phyloP scores from a whole-genome alignment of 2,329 filamentous ascomycete genomes.

The Pseudogymnoascus sp. region DNA sequence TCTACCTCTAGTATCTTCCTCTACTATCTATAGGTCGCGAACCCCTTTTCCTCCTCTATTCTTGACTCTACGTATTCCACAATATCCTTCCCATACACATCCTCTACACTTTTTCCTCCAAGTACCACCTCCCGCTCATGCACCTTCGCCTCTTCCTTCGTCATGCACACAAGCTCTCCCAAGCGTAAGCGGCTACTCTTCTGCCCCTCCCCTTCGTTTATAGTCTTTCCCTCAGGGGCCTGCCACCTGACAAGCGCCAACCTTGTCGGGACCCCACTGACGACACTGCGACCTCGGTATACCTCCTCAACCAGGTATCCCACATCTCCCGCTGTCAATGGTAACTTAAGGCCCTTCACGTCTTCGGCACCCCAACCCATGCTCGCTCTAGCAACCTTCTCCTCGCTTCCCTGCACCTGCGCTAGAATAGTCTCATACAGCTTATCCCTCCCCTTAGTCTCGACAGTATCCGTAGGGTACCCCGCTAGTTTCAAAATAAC shows the following conservation, averaged over 20 bases:
- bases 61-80: conserved; percentile 60
- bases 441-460: conserved; percentile 76
- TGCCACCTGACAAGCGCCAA: conserved; percentile 76
- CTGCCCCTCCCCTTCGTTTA: conserved; percentile 65
- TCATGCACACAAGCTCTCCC: conserved; percentile 78
- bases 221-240: conserved; percentile 48
- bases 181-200: conserved; percentile 63
- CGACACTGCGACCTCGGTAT: conserved; percentile 70
- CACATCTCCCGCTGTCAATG: conserved; percentile 70
- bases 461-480: conserved; percentile 80
- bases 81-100: conserved; percentile 64
- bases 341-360: conserved; percentile 66
- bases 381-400: conserved; percentile 56
- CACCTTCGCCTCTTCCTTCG: conserved; percentile 73
- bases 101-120: conserved; percentile 56
- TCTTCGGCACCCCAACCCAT: conserved; percentile 36
- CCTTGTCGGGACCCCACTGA: conserved; percentile 75
- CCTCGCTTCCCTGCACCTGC: conserved; percentile 68
- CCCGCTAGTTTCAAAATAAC: conserved; percentile 73
- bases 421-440: conserved; percentile 81
- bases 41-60: conserved; percentile 53
- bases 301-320: conserved; percentile 87
- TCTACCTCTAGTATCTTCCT: not conserved
- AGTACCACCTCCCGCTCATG: conserved; percentile 77
- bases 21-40: conserved; percentile 1